Percentiles rank a stretch among this genome's conserved stretches.
Conservation (phyloP, 1,139 yeast species). For the Arxiozyma slooffiae region DNA sequence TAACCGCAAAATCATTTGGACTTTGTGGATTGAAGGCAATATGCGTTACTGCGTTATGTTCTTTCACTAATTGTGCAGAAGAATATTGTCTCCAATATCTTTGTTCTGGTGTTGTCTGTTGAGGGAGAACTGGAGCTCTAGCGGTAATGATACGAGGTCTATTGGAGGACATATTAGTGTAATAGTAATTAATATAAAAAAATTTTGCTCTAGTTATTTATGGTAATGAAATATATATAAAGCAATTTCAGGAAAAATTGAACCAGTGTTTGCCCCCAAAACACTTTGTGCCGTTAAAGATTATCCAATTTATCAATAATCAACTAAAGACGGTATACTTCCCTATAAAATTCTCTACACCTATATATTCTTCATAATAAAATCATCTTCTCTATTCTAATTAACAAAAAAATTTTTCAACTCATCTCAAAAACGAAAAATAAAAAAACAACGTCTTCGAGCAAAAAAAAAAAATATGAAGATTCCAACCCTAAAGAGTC, state of each 20-base stretch:
- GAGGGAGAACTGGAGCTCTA: constrained; percentile 69
- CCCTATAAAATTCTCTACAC: not conserved
- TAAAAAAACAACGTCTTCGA: not conserved
- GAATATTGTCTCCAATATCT: constrained; percentile 78
- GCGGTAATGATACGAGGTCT: constrained; percentile 59
- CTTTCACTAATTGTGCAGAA: constrained; percentile 83
- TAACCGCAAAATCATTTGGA: constrained; percentile 90
- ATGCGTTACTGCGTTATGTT: constrained; percentile 83
- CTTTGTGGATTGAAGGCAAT: constrained; percentile 76
- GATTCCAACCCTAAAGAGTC: not conserved
- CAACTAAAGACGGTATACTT: not conserved
- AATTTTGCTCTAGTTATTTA: not conserved
- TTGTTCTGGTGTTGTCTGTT: constrained; percentile 86
- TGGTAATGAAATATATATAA: not conserved
- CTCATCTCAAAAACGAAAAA: not conserved
- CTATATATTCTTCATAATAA: not conserved
- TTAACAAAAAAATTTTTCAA: constrained; percentile 3
- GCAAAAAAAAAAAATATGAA: not conserved
- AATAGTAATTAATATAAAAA: not conserved
- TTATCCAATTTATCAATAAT: not conserved
- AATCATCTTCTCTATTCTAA: not conserved
- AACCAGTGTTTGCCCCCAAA: not conserved
- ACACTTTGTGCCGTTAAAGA: too few relatives aligned
- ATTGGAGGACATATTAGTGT: constrained; percentile 64
- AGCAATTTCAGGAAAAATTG: not conserved